These are phyloP conservation scores for Fusarium penzigii DNA, from an alignment of 2,329 filamentous ascomycete genomes.

Conservation along the genomic window DNA sequence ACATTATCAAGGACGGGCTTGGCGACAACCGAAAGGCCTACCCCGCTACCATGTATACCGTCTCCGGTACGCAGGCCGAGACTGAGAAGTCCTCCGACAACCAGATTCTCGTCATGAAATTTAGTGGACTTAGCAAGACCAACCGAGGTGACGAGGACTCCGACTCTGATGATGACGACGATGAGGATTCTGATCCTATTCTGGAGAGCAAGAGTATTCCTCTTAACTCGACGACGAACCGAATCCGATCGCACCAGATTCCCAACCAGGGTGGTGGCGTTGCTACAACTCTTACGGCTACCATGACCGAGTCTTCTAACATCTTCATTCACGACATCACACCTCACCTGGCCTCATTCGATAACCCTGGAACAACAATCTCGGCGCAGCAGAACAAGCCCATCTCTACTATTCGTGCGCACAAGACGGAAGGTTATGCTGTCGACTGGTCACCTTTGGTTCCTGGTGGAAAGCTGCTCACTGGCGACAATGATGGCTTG, in stretches of 20 bases:
- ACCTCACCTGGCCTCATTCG: conserved; percentile 84
- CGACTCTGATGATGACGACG: conserved; percentile 72
- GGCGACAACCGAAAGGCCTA: conserved; percentile 91
- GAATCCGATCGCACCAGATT: conserved; percentile 83
- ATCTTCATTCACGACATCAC: conserved; percentile 95
- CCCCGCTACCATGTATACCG: conserved; percentile 92
- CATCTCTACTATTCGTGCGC: conserved; percentile 81
- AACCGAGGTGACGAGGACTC: conserved; percentile 69
- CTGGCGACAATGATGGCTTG: conserved; percentile 85
- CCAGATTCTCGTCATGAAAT: conserved; percentile 92
- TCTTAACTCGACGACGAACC: conserved; percentile 85
- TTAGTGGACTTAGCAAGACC: conserved; percentile 88
- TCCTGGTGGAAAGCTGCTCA: conserved; percentile 81
- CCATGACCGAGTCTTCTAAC: conserved; percentile 87
- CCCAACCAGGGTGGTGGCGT: conserved; percentile 69
- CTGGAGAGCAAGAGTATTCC: conserved; percentile 91
- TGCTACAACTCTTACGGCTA: conserved; percentile 82
- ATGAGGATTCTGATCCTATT: conserved; percentile 82
- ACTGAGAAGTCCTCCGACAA: conserved; percentile 76
- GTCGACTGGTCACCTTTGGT: conserved; percentile 89
- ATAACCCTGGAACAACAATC: conserved; percentile 80
- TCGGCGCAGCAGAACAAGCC: conserved; percentile 86
- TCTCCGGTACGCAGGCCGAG: conserved; percentile 92
- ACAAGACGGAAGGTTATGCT: conserved; percentile 92
- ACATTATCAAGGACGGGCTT: conserved; percentile 81